Base-by-base conservation (phyloP, 192 early-diverging fungal species). In the Backusella sp. region DNA sequence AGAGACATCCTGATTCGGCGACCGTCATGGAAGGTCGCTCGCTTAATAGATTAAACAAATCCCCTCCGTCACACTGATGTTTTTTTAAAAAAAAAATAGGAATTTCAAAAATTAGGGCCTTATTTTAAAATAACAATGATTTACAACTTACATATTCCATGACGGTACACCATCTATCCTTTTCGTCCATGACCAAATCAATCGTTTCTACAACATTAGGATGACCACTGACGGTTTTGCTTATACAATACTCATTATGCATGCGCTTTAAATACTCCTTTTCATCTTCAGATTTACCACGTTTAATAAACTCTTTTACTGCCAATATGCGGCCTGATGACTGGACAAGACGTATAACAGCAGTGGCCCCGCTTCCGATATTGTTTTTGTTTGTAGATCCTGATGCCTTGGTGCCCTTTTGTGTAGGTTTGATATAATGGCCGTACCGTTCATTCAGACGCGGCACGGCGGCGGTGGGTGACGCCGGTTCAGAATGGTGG, bases 231-330 rank as follows among this genome's bases (percentile, higher is more conserved):
- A 97, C 87, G 35, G 93, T 92, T 11, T 96, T 97, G 66, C 91
- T 92, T 74, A 99, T 98, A 85, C 97, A 98, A 82, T 98, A 99
- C 86, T 99, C 97, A 83, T 91, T 89, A 28, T 92, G 94, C 77
- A 99, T 86, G 82, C 98, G 97, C 82, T 98, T 98, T 80, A 97
- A 85, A 83, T 97, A 98, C 65, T 96, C 94, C 83, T 94, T 95
- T 86, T 97, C 90, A 6, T 92, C 91, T 89, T 98, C 97, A 76
- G 94, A 88, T 77, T 92, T 93, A 49, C 89, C 85, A 73, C 91
- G 87, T 28, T 81, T 81, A 62, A 93, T 88, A 86, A 99, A 99
- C 75, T 98, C 95, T 82, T 99, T 99, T 80, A 99, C 92, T 17
- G 97, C 97, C 73, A 90, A 96, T 46, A 93, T 88, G 77, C 88